phyloP scores from a whole-genome alignment of 2,329 filamentous ascomycete species.

The Botrytis galanthina region DNA sequence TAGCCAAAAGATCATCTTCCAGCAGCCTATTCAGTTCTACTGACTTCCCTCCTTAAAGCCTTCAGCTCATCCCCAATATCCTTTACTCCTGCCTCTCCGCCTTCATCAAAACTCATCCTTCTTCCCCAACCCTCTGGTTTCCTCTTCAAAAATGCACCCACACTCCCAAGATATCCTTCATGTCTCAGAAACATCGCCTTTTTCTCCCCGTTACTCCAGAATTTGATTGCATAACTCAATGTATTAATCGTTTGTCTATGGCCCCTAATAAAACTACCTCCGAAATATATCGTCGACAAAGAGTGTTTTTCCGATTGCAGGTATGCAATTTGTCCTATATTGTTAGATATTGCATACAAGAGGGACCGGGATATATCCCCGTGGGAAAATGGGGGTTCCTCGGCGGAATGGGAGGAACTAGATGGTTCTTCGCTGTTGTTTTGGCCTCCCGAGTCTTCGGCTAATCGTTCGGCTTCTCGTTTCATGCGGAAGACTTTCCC shows the following conservation, averaged over 20 bases:
- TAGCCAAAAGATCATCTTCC: background rate
- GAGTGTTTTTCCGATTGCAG: slow-evolving; percentile 95
- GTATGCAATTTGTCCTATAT: slow-evolving; percentile 96
- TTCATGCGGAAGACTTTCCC: slow-evolving; percentile 96
- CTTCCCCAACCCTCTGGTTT: slow-evolving; percentile 91
- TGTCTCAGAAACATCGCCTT: slow-evolving; percentile 95
- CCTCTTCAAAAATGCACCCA: slow-evolving; percentile 89
- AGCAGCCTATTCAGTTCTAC: background rate
- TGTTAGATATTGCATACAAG: slow-evolving; percentile 94
- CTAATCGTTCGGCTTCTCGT: slow-evolving; percentile 73
- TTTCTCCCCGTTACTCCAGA: slow-evolving; percentile 92
- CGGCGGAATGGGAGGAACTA: background rate
- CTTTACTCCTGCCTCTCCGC: background rate
- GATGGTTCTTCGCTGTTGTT: slow-evolving; percentile 30
- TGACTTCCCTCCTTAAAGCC: background rate
- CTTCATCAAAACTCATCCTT: slow-evolving; percentile 58
- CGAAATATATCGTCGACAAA: slow-evolving; percentile 93
- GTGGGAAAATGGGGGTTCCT: slow-evolving; percentile 58
- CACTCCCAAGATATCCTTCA: slow-evolving; percentile 90
- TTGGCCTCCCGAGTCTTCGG: slow-evolving; percentile 63
- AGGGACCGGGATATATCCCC: slow-evolving; percentile 89
- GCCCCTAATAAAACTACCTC: slow-evolving; percentile 92
- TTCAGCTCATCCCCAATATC: slow-evolving; percentile 4
- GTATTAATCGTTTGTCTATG: slow-evolving; percentile 98
- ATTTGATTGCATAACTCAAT: slow-evolving; percentile 92